Base-by-base conservation (phyloP, 2,329 filamentous ascomycete species). In the Xylariaceae sp. region DNA sequence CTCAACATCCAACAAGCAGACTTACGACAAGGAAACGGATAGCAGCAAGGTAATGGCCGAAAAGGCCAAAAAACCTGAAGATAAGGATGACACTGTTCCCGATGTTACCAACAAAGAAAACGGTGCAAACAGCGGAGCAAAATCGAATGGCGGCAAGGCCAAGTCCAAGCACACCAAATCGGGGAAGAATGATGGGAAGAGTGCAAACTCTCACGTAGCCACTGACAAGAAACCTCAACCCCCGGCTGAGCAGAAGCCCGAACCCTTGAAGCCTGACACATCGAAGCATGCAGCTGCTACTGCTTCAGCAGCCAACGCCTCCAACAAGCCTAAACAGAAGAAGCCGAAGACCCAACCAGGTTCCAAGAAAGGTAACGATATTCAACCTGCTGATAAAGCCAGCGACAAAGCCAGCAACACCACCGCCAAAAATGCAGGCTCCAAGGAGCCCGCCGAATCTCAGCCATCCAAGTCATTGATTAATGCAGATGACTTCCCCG, bases 151-250 rank as follows among this genome's bases (percentile, higher is more conserved):
- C 16, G 40, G 44, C 27, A 49, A 49, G n/a, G 27, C 33, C 29
- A 53, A 50, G 10, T n/a, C 20, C 24, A 53, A 56, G 43, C 42
- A 48, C 26, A 33, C 21, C 15, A 48, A 48, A 27, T 16, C 13
- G 8, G 29, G 18, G 18, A 29, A 37, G 8, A 27, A 33, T 23
- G 15, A 20, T 13, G 35, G 20, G 43, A 40, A 43, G 23, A 44
- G n/a, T 4, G 16, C 3, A 8, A 24, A 26, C 10, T 3, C 18
- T 11, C 24, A 29, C 15, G 29, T 24, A 4, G 4, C 21, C 6
- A 10, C 23, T 2, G 7, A n/a, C 4, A 39, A 30, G 3, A 36
- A 36, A 11, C n/a, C 8, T 4, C 18, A n/a, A 30, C 29, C 16
- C 9, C n/a, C 10, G 2, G 8, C 11, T n/a, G n/a, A 36, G 9